A percentile compares a stretch with the other conserved stretches of the same genome.
phyloP scores from a whole-genome alignment of 768 basidiomycete species.

The Hemileccinum rubropunctum region DNA sequence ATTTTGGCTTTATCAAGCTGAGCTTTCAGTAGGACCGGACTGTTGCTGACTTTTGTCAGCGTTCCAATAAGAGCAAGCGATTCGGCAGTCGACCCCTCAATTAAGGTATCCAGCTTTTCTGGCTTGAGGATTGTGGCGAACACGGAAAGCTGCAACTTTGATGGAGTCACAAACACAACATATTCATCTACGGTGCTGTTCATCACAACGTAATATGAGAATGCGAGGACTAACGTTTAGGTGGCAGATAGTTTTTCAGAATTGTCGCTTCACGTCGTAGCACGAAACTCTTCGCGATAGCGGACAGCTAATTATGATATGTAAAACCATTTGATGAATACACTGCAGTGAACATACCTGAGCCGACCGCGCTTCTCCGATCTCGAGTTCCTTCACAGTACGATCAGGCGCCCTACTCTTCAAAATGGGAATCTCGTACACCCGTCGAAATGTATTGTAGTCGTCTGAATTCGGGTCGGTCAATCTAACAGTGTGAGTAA shows the following conservation, averaged over 20 bases:
- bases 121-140: constrained; percentile 74
- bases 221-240: constrained; percentile 64
- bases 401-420: constrained; percentile 81
- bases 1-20: constrained; percentile 60
- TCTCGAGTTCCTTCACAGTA: constrained; percentile 64
- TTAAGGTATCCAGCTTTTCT: constrained; percentile 63
- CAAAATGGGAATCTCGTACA: constrained; percentile 87
- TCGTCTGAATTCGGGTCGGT: constrained; percentile 49
- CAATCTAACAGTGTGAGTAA: not conserved
- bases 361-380: constrained; percentile 74
- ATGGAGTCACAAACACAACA: constrained; percentile 94
- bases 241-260: constrained; percentile 80
- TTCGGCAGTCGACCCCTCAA: constrained; percentile 69
- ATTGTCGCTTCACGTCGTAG: constrained; percentile 84
- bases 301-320: constrained; percentile 48
- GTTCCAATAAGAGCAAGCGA: constrained; percentile 77
- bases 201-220: not conserved
- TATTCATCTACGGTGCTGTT: constrained; percentile 73
- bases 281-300: constrained; percentile 85
- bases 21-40: constrained; percentile 83
- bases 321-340: not conserved
- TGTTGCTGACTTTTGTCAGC: constrained; percentile 90
- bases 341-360: constrained; percentile 47
- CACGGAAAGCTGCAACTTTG: constrained; percentile 75
- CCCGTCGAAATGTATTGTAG: constrained; percentile 68